Evolutionary conservation across 148 eudicot species (phyloP).

Genomic region (Suaeda aralocaspica): DNA sequence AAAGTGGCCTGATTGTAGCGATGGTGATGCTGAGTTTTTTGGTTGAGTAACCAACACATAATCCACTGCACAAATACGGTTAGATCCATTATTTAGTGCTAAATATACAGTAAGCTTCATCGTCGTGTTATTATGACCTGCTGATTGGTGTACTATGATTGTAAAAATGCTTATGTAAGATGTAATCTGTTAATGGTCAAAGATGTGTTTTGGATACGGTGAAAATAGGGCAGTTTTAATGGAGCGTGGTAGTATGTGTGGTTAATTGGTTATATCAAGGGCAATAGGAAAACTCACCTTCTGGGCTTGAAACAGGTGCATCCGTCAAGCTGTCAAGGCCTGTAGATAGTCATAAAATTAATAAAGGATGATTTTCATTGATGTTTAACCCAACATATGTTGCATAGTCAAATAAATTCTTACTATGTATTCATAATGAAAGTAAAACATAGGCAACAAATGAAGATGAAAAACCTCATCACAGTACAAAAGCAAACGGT

Average conservation of each 20-base stretch:
- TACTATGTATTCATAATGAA: not conserved
- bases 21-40: slow-evolving; percentile 13
- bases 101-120: too few relatives aligned
- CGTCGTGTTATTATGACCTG: too few relatives aligned
- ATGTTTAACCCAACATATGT: not conserved
- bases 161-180: too few relatives aligned
- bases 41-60: slow-evolving; percentile 25
- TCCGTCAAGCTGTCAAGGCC: slow-evolving; percentile 1
- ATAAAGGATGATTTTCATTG: not conserved
- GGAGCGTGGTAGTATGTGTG: not conserved
- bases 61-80: slow-evolving; percentile 19
- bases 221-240: not conserved
- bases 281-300: slow-evolving; percentile 12
- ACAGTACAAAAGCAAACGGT: too few relatives aligned
- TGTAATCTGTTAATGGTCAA: too few relatives aligned
- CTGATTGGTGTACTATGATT: too few relatives aligned
- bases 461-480: not conserved
- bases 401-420: not conserved
- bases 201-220: too few relatives aligned
- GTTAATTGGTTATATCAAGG: not conserved
- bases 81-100: not conserved
- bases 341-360: slow-evolving; percentile 4
- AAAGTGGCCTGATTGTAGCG: not conserved
- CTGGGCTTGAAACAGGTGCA: slow-evolving; percentile 19
- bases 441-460: not conserved